These are phyloP conservation scores for Blepharisma stoltei DNA, from an alignment of 73 alveolate genomes.

Conservation along the genomic window DNA sequence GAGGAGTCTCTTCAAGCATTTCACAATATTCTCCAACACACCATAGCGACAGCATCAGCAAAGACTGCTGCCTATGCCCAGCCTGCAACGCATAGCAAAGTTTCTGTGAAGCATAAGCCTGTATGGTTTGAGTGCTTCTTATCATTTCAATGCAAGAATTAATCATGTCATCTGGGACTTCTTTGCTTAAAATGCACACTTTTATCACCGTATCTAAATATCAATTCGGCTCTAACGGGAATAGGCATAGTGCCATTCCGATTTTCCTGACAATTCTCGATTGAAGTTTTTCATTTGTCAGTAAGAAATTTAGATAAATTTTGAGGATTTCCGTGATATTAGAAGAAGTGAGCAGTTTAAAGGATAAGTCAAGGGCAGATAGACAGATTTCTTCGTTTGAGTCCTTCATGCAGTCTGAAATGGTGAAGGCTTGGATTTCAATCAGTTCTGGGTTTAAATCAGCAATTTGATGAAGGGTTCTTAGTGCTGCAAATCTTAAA, in stretches of 20 bases:
- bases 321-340: background rate
- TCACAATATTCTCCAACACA: constrained; percentile 18
- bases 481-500: background rate
- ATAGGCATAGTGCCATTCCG: background rate
- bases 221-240: background rate
- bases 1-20: background rate
- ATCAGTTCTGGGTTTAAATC: background rate
- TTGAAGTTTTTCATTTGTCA: constrained; percentile 14
- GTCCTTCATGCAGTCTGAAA: background rate
- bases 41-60: background rate
- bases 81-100: constrained; percentile 1
- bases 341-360: background rate
- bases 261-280: background rate
- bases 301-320: background rate
- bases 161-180: constrained; percentile 17
- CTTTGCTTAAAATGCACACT: constrained; percentile 11
- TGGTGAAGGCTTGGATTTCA: background rate
- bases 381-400: background rate
- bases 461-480: constrained; percentile 6
- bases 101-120: constrained; percentile 1
- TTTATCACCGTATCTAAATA: constrained; percentile 13
- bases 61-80: background rate
- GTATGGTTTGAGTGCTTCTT: background rate
- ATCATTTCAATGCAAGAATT: background rate
- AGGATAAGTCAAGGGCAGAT: background rate